A percentile compares a stretch with the other conserved stretches of the same genome.
Conservation (phyloP, 257 asterid genomes). For the Petunia axillaris region DNA sequence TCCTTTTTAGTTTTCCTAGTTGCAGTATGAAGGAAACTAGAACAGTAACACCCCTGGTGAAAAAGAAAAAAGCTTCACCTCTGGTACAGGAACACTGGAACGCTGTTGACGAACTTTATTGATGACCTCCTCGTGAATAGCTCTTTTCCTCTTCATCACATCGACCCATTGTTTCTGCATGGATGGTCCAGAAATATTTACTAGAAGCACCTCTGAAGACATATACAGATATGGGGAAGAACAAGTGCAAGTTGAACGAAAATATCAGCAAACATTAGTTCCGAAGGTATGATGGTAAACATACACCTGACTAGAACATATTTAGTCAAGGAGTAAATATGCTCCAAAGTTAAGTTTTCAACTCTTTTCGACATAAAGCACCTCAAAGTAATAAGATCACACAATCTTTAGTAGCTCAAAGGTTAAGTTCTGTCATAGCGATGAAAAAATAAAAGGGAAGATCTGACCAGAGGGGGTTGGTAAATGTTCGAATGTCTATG, state of each 20-base stretch:
- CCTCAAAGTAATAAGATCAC: neutral
- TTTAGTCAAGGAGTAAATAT: neutral
- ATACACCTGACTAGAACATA: neutral
- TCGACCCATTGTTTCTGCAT: conserved; percentile 60
- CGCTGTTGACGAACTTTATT: conserved; percentile 72
- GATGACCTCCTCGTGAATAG: conserved; percentile 87
- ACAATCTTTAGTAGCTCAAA: neutral
- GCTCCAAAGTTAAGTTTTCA: neutral
- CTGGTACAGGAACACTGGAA: conserved; percentile 43
- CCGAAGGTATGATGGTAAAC: neutral
- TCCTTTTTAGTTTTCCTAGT: conserved; percentile 13
- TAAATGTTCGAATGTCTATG: neutral
- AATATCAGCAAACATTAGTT: neutral
- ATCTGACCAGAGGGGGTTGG: neutral
- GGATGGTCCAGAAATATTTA: neutral
- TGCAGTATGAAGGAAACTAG: neutral
- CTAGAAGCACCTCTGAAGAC: conserved; percentile 30
- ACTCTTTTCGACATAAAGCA: neutral
- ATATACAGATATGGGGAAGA: neutral
- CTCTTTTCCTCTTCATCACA: conserved; percentile 93
- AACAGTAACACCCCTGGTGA: neutral
- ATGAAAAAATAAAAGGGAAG: neutral
- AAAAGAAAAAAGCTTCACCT: conserved; percentile 47
- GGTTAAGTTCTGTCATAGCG: neutral
- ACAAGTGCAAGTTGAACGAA: neutral